Evolutionary conservation across 495 filamentous ascomycete genomes (phyloP).

Genomic region (Cryomyces antarcticus): DNA sequence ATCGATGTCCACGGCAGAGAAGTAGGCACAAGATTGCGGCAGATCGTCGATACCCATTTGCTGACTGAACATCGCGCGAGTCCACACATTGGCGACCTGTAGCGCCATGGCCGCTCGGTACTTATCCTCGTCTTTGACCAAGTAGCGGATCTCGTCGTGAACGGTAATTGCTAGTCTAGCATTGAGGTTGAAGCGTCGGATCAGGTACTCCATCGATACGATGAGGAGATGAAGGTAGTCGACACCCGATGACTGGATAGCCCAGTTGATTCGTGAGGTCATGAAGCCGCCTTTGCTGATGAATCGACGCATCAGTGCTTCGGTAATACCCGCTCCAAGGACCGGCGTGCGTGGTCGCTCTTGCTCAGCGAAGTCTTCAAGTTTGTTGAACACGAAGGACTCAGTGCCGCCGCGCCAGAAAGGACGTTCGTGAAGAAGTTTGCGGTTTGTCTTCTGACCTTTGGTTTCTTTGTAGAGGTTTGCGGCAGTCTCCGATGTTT

Average conservation of each 20-base stretch:
- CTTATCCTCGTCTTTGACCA: constrained; percentile 68
- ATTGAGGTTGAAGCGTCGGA: constrained; percentile 61
- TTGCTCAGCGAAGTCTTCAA: constrained; percentile 94
- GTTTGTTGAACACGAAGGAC: constrained; percentile 90
- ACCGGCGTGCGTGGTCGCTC: constrained; percentile 80
- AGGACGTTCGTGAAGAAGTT: constrained; percentile 41
- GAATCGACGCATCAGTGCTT: constrained; percentile 72
- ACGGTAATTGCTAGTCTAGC: constrained; percentile 84
- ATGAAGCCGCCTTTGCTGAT: constrained; percentile 83
- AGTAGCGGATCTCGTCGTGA: constrained; percentile 92
- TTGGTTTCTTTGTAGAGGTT: constrained; percentile 81
- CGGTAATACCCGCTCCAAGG: constrained; percentile 90
- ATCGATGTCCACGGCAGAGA: constrained; percentile 89
- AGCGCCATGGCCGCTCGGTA: constrained; percentile 80
- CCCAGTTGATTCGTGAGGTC: constrained; percentile 96
- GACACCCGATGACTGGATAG: constrained; percentile 90
- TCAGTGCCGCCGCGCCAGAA: constrained; percentile 98
- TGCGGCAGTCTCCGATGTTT: constrained; percentile 54
- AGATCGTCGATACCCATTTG: constrained; percentile 93
- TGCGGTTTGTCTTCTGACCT: constrained; percentile 54
- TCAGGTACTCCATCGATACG: constrained; percentile 84
- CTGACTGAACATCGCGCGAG: constrained; percentile 86
- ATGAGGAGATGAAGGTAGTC: constrained; percentile 95
- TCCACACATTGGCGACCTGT: constrained; percentile 92
- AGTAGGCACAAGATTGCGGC: constrained; percentile 83